phyloP scores from a whole-genome alignment of 1,284 basidiomycete species.

The Phlebopus sp. region DNA sequence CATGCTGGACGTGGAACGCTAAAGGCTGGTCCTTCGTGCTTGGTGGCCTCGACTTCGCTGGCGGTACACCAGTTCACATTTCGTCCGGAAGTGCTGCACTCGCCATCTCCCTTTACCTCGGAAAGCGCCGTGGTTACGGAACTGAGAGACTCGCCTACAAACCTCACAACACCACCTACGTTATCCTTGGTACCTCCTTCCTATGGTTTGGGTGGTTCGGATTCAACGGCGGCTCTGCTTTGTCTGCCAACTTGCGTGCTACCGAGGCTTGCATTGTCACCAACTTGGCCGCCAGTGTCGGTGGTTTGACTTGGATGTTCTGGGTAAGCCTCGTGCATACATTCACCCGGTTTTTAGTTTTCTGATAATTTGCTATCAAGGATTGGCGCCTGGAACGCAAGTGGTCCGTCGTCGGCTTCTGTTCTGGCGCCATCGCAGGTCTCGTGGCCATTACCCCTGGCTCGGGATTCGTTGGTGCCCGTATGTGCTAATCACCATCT shows the following conservation, averaged over 20 bases:
- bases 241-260: slow-evolving; percentile 85
- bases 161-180: slow-evolving; percentile 84
- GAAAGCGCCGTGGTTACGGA: slow-evolving; percentile 88
- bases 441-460: slow-evolving; percentile 92
- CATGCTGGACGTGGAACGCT: slow-evolving; percentile 93
- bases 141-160: slow-evolving; percentile 90
- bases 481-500: slow-evolving; percentile 34
- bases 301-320: slow-evolving; percentile 94
- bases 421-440: slow-evolving; percentile 90
- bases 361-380: slow-evolving; percentile 28
- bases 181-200: slow-evolving; percentile 89
- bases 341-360: neutral
- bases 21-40: slow-evolving; percentile 82
- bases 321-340: slow-evolving; percentile 43
- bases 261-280: slow-evolving; percentile 91
- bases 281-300: slow-evolving; percentile 83
- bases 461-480: slow-evolving; percentile 85
- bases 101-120: slow-evolving; percentile 91
- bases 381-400: slow-evolving; percentile 93
- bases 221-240: slow-evolving; percentile 85
- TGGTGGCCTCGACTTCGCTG: slow-evolving; percentile 92
- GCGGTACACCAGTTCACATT: slow-evolving; percentile 94
- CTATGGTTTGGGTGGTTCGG: slow-evolving; percentile 99
- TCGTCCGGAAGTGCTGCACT: slow-evolving; percentile 88
- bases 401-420: slow-evolving; percentile 94